Evolutionary conservation across 345 rosid species (phyloP).

Genomic region (Boechera stricta): DNA sequence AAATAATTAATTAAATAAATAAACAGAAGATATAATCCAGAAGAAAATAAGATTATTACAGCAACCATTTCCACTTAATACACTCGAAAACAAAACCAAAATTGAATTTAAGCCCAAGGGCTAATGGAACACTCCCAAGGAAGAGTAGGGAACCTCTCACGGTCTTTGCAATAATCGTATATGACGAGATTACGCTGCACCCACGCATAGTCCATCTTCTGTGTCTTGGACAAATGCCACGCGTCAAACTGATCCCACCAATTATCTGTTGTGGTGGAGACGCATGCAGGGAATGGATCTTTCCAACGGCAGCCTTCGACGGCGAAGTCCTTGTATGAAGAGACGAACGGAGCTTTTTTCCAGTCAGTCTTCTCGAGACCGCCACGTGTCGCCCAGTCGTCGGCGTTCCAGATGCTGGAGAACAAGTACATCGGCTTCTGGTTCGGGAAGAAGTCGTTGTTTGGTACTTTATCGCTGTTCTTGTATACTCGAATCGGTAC

Average conservation of each 20-base stretch:
- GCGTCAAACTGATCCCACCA: conserved; percentile 97
- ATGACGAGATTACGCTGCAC: conserved; percentile 86
- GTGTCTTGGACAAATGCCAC: conserved; percentile 82
- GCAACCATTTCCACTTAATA: conserved; percentile 16
- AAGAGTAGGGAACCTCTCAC: conserved; percentile 58
- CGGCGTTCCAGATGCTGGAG: conserved; percentile 98
- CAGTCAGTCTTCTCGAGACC: conserved; percentile 96
- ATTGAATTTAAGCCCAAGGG: conserved; percentile 69
- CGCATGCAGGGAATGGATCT: conserved; percentile 88
- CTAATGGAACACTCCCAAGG: conserved; percentile 88
- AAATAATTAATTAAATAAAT: conserved; percentile 37
- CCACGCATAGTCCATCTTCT: conserved; percentile 90
- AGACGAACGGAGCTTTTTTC: conserved; percentile 87
- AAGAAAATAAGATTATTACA: conserved; percentile 27
- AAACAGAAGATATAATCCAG: conserved; percentile 1
- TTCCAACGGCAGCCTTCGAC: conserved; percentile 92
- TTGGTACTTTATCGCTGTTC: conserved; percentile 71
- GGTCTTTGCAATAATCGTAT: conserved; percentile 85
- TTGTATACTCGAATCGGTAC: conserved; percentile 81
- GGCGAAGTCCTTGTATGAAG: conserved; percentile 83
- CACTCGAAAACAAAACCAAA: conserved; percentile 7
- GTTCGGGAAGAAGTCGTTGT: conserved; percentile 85
- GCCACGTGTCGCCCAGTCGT: conserved; percentile 97
- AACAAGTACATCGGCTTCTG: conserved; percentile 96
- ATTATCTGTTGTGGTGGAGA: conserved; percentile 78